Percentiles rank a stretch among this genome's conserved stretches.
These are phyloP conservation scores for Claviceps spartinae DNA, from an alignment of 2,329 filamentous ascomycete genomes.

Conservation along the genomic window DNA sequence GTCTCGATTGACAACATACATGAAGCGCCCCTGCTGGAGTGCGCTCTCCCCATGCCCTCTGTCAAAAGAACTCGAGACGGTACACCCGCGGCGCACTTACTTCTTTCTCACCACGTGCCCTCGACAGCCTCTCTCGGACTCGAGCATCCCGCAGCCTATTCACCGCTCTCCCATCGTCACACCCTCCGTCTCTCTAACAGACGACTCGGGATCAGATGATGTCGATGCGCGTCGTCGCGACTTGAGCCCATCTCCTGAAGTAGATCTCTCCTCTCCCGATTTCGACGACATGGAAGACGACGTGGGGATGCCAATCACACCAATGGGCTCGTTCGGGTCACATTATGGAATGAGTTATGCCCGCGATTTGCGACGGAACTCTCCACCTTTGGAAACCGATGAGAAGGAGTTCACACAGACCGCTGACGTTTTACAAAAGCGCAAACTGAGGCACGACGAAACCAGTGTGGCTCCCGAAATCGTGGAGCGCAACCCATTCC, in stretches of 20 bases:
- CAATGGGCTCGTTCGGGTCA: conserved; percentile 49
- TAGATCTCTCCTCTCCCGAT: conserved; percentile 78
- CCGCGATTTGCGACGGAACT: conserved; percentile 49
- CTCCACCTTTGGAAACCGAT: conserved; percentile 82
- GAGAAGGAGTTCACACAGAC: conserved; percentile 96
- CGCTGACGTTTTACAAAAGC: conserved; percentile 66
- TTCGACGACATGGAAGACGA: conserved; percentile 62
- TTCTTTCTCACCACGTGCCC: conserved; percentile 88
- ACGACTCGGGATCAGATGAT: conserved; percentile 49
- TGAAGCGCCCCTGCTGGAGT: conserved; percentile 76
- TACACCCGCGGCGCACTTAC: conserved; percentile 89
- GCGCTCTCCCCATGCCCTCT: conserved; percentile 70
- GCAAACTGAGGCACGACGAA: conserved; percentile 38
- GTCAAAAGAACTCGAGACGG: conserved; percentile 81
- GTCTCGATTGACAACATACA: conserved; percentile 75
- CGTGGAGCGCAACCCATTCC: conserved; percentile 15
- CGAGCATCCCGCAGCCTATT: conserved; percentile 17
- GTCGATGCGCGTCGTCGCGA: conserved; percentile 55
- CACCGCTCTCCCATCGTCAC: conserved; percentile 49
- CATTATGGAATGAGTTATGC: conserved; percentile 23
- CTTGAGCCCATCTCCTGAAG: conserved; percentile 81
- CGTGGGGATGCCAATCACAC: conserved; percentile 43
- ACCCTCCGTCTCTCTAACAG: conserved; percentile 59
- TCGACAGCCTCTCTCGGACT: conserved; percentile 61
- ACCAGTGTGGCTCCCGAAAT: conserved; percentile 14